Evolutionary conservation across 108 stramenopile genomes (phyloP), one percentile per base, ranked within the genome.

Genomic region (Discostella stelligeroides): DNA sequence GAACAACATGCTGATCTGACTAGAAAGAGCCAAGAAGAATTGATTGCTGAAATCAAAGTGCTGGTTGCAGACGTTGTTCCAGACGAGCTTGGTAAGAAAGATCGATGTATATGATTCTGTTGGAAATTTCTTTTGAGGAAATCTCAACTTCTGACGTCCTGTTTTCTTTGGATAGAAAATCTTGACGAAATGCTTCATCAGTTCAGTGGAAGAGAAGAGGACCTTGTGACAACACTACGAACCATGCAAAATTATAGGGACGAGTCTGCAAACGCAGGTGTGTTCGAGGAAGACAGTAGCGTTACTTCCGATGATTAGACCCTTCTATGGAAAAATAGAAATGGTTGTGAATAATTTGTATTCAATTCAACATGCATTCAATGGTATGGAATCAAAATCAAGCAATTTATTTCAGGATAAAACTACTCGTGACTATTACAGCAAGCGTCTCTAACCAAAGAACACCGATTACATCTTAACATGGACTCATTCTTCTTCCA

Each of bases 111-210:
- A n/a, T n/a, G n/a, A n/a, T n/a, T n/a, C n/a, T n/a, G n/a, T n/a
- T n/a, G n/a, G n/a, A n/a, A n/a, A n/a, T n/a, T n/a, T n/a, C n/a
- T n/a, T 15, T 2, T 63, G 25, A 46, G 49, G 30, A 38, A 37
- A 38, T n/a, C 7, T 30, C 12, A 51, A 11, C 12, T 39, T 51
- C 11, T 30, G 48, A 41, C 42, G 8, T 56, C 42, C 42, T 45
- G 20, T 45, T 25, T 7, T 21, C 2, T 7, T 5, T 18, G 4
- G 15, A 17, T 56, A 43, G 82, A 80, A n/a, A 79, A 87, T 49
- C 64, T 87, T 45, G 86, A 87, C 23, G 86, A 80, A 40, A 87
- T 87, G 83, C 70, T 87, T 70, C 43, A 25, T 7, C 79, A 82
- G 48, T 87, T 84, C 60, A 53, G 29, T 34, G 86, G 82, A 14